Percentiles rank a stretch among this genome's conserved stretches.
Evolutionary conservation across 805 yeast species (phyloP).

Genomic region (Ogataea populi-albae): DNA sequence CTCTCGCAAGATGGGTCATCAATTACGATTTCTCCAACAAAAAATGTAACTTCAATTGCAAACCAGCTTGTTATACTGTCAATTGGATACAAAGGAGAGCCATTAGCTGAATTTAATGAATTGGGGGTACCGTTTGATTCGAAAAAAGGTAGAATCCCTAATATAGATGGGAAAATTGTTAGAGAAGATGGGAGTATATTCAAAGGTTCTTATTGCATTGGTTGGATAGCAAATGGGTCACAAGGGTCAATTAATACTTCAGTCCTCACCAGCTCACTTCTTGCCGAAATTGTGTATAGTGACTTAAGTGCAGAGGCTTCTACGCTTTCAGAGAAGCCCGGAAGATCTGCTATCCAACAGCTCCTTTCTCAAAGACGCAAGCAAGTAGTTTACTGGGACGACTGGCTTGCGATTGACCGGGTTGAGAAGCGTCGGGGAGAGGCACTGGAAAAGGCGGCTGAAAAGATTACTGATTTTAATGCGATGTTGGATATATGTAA

Average conservation of each 20-base stretch:
- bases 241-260: slow-evolving; percentile 90
- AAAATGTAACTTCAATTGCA: slow-evolving; percentile 31
- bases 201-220: slow-evolving; percentile 69
- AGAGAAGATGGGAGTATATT: slow-evolving; percentile 21
- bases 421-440: slow-evolving; percentile 52
- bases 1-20: slow-evolving; percentile 31
- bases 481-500: slow-evolving; percentile 44
- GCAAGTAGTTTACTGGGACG: slow-evolving; percentile 53
- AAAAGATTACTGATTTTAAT: slow-evolving; percentile 47
- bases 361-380: slow-evolving; percentile 19
- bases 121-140: slow-evolving; percentile 47
- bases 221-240: slow-evolving; percentile 89
- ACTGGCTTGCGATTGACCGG: slow-evolving; percentile 60
- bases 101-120: slow-evolving; percentile 57
- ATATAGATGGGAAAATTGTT: slow-evolving; percentile 43
- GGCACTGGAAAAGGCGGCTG: slow-evolving; percentile 49
- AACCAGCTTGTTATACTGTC: slow-evolving; percentile 74
- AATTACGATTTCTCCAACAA: slow-evolving; percentile 39
- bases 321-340: slow-evolving; percentile 24
- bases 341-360: slow-evolving; percentile 30
- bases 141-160: slow-evolving; percentile 43
- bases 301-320: slow-evolving; percentile 37
- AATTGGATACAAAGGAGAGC: slow-evolving; percentile 75
- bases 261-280: slow-evolving; percentile 76
- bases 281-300: slow-evolving; percentile 61